Evolutionary conservation across 768 basidiomycete genomes (phyloP).

Genomic region (Rhodotorula paludigena): DNA sequence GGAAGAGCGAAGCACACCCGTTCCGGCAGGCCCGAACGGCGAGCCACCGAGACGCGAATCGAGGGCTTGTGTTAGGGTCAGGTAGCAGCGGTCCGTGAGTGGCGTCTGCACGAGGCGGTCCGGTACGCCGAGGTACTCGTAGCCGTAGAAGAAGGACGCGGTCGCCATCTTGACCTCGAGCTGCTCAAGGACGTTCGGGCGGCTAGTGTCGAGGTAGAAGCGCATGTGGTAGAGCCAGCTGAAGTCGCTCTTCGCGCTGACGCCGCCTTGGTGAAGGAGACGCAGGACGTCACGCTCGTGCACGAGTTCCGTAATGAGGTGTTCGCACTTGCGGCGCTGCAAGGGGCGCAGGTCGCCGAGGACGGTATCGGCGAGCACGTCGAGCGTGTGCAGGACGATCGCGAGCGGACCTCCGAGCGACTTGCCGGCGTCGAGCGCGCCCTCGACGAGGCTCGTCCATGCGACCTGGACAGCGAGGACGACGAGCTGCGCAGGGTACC

Average conservation of each 20-base stretch:
- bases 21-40: constrained; percentile 97
- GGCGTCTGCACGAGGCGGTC: constrained; percentile 98
- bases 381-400: constrained; percentile 73
- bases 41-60: constrained; percentile 92
- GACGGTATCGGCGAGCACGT: constrained; percentile 94
- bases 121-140: constrained; percentile 96
- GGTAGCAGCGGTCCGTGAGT: constrained; percentile 90
- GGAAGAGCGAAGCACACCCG: constrained; percentile 55
- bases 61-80: constrained; percentile 91
- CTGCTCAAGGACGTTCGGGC: constrained; percentile 73
- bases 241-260: constrained; percentile 66
- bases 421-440: constrained; percentile 57
- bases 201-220: constrained; percentile 73
- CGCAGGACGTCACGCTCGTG: constrained; percentile 95
- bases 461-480: constrained; percentile 91
- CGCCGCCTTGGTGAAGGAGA: constrained; percentile 62
- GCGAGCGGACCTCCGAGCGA: constrained; percentile 64
- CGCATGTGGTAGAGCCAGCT: constrained; percentile 98
- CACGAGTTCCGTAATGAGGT: constrained; percentile 96
- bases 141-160: constrained; percentile 91
- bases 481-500: constrained; percentile 91
- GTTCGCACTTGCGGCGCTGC: constrained; percentile 96
- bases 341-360: constrained; percentile 79
- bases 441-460: constrained; percentile 84
- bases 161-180: constrained; percentile 79